Percentiles rank a stretch among this genome's conserved stretches.
Conservation (phyloP, 2,329 filamentous ascomycete genomes). For the Fusarium xyrophilum region DNA sequence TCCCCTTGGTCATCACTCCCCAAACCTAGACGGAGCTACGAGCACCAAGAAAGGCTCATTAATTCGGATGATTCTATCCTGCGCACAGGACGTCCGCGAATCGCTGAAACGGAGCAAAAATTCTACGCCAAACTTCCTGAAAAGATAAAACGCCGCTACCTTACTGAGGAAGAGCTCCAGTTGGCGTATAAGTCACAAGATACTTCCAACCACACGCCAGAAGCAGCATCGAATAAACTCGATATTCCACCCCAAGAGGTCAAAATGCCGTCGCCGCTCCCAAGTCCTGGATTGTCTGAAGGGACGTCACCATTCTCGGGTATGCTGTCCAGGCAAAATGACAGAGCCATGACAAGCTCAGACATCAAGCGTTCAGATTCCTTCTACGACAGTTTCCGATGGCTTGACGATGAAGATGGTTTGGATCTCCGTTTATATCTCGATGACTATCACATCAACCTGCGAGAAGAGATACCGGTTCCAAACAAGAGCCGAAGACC, state of each 20-base stretch:
- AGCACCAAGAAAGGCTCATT: conserved; percentile 25
- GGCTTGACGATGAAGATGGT: conserved; percentile 76
- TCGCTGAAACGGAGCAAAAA: conserved; percentile 64
- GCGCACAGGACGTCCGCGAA: conserved; percentile 39
- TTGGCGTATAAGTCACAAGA: conserved; percentile 51
- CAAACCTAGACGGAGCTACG: conserved; percentile 25
- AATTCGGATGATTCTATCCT: conserved; percentile 28
- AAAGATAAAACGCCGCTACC: conserved; percentile 73
- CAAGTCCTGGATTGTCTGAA: conserved; percentile 34
- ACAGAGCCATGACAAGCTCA: conserved; percentile 23
- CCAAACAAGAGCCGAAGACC: conserved; percentile 58
- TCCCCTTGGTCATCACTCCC: conserved; percentile 13
- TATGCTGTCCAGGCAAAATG: conserved; percentile 38
- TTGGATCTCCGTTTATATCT: conserved; percentile 71
- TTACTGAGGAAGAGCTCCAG: conserved; percentile 74
- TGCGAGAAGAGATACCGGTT: conserved; percentile 58
- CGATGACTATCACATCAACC: conserved; percentile 73
- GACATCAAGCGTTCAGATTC: conserved; percentile 54
- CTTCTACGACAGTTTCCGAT: conserved; percentile 72
- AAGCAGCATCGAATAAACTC: conserved; percentile 24
- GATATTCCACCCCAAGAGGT: conserved; percentile 34
- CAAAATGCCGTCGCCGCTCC: conserved; percentile 35
- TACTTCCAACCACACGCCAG: conserved; percentile 49
- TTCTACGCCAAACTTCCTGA: conserved; percentile 76
- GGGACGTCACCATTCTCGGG: conserved; percentile 33